A percentile compares a stretch with the other conserved stretches of the same genome.
Conservation (phyloP, 306 rosid species). For the Senna tora region DNA sequence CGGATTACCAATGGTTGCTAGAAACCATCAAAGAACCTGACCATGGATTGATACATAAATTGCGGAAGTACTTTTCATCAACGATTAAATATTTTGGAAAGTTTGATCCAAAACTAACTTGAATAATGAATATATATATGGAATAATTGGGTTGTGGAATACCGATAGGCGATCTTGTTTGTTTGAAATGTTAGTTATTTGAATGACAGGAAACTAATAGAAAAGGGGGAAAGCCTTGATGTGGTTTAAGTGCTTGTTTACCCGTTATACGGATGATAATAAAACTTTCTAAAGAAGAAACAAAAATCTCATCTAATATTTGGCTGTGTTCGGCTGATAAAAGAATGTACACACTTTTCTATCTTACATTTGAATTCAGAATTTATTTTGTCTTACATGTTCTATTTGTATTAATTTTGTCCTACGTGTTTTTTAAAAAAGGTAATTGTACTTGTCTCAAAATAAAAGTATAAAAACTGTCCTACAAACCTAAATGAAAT, state of each 20-base stretch:
- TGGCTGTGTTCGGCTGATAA: not conserved
- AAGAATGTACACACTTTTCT: no score
- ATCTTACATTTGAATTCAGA: no score
- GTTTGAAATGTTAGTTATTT: not conserved
- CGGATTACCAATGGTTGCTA: conserved; percentile 70
- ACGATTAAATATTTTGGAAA: conserved; percentile 44
- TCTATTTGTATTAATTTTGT: no score
- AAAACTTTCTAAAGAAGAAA: not conserved
- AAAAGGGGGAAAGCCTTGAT: not conserved
- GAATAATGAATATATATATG: conserved; percentile 2
- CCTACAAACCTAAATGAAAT: no score
- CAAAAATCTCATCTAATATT: not conserved
- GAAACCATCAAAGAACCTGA: conserved; percentile 53
- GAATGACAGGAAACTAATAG: not conserved
- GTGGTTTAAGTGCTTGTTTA: not conserved
- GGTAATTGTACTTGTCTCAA: no score
- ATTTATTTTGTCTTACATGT: no score
- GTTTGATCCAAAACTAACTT: conserved; percentile 41
- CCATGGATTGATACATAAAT: conserved; percentile 46
- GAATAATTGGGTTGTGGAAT: conserved; percentile 6
- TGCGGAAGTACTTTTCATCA: conserved; percentile 41
- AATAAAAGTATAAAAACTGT: no score
- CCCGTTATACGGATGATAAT: not conserved
- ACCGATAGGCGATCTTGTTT: not conserved
- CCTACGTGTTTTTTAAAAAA: no score